Evolutionary conservation across 768 basidiomycete species (phyloP).

Genomic region (Boletus rubescentipes): DNA sequence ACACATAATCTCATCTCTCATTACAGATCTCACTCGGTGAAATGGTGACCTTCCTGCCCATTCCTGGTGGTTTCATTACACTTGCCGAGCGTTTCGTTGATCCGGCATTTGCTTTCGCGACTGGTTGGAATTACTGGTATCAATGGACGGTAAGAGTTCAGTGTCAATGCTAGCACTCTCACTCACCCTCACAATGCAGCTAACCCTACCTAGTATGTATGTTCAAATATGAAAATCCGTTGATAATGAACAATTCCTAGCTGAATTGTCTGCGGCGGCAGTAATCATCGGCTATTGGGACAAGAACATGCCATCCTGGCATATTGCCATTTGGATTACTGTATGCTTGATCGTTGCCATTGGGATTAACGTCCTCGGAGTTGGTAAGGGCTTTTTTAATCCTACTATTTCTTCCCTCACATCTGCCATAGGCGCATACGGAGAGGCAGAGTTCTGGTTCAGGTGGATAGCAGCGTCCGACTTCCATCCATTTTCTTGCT

Average conservation of each 20-base stretch:
- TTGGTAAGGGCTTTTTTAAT: background rate
- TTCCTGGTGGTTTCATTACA: constrained; percentile 5
- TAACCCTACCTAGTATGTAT: background rate
- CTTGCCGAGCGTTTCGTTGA: constrained; percentile 5
- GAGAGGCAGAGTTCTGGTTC: constrained; percentile 8
- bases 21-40: constrained; percentile 3
- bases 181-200: background rate
- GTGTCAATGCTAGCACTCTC: background rate
- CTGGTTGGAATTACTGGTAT: constrained; percentile 6
- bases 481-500: background rate
- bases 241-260: background rate
- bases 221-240: background rate
- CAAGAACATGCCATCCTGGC: too few relatives aligned
- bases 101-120: constrained; percentile 3
- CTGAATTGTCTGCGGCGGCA: constrained; percentile 1
- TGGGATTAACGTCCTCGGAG: background rate
- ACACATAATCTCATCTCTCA: background rate
- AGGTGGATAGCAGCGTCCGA: background rate
- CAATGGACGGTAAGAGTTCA: background rate
- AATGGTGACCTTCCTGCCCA: background rate
- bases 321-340: background rate
- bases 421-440: background rate
- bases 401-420: background rate
- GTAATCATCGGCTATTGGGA: background rate
- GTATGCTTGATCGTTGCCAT: background rate